Base-by-base conservation (phyloP, 306 rosid genomes). In the Erythrophleum fordii region DNA sequence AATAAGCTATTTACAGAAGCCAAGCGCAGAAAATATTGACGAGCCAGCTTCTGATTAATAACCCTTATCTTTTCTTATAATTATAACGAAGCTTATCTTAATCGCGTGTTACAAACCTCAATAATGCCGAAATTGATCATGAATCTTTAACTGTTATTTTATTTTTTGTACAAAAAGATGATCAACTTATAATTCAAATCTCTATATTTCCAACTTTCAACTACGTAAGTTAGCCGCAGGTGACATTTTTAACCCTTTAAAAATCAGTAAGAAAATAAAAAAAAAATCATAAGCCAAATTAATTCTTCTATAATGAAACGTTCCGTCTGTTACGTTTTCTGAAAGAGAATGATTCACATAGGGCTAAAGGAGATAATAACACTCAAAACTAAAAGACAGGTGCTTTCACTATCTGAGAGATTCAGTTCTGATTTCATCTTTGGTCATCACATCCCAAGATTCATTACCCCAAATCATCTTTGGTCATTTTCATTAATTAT, bases 381-480 rank as follows among this genome's bases (percentile, higher is more conserved):
- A 12, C 35, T 25, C 0, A 14, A 44, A 3, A 25, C 74, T 69
- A 69, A 44, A 69, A 69, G 8, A 45, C 55, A 69, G 13, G 26
- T 28, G 39, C 35, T 5, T 61, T 29, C 20, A 13, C 22, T 14
- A 22, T 25, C 9, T 11, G 10, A 70, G 8, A 70, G 14, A 46
- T 26, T 46, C 41, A 46, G 41, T 46, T 70, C 11, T 26, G 41
- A 46, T 70, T 62, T 70, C 39, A 44, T 70, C 37, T 69, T 46
- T 26, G 42, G 13, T 46, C 41, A 44, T n/a, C 59, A 14, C 58
- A 44, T 70, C 59, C 25, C 59, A n/a, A 70, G 73, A 45, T 70
- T 70, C 75, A 46, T 70, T 70, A 9, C 59, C 42, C 48, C 75
- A 70, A 45, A 69, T 51, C 75, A 26, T 16, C 34, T 18, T n/a